Percentiles rank a stretch among this genome's conserved stretches.
These are phyloP conservation scores for Camellia sinensis DNA, from an alignment of 148 eudicot species.

Conservation along the genomic window DNA sequence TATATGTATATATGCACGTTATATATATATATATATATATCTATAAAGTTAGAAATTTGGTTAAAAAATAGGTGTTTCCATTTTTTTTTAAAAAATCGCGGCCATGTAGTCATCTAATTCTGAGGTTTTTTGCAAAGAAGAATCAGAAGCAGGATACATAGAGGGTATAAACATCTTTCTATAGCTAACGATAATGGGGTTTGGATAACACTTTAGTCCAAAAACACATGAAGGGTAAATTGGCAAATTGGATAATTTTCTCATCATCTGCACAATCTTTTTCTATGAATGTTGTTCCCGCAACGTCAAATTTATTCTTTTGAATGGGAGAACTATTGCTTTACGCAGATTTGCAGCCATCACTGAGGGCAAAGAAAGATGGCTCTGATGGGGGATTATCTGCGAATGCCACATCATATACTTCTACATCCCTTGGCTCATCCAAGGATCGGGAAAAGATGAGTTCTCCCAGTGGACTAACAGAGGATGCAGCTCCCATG, in stretches of 20 bases:
- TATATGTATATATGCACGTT: too few relatives aligned
- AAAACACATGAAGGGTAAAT: too few relatives aligned
- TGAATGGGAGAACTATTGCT: not conserved
- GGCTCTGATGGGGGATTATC: slow-evolving; percentile 43
- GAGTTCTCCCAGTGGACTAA: slow-evolving; percentile 32
- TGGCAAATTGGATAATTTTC: not conserved
- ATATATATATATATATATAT: too few relatives aligned
- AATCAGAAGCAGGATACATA: too few relatives aligned
- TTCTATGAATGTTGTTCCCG: not conserved
- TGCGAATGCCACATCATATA: slow-evolving; percentile 37
- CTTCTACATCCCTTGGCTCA: slow-evolving; percentile 35
- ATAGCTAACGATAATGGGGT: too few relatives aligned
- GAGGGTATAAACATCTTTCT: too few relatives aligned
- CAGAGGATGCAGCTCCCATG: slow-evolving; percentile 38
- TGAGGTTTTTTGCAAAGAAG: too few relatives aligned
- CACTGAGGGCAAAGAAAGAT: slow-evolving; percentile 35
- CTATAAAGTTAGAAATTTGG: too few relatives aligned
- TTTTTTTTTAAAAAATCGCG: too few relatives aligned
- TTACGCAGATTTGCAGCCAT: slow-evolving; percentile 40
- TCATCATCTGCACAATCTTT: not conserved
- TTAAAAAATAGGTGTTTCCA: too few relatives aligned
- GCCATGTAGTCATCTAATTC: too few relatives aligned
- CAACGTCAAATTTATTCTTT: not conserved
- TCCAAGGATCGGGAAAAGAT: slow-evolving; percentile 46
- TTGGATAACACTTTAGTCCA: too few relatives aligned